Evolutionary conservation across 345 rosid species (phyloP).

Genomic region (Mercurialis annua): DNA sequence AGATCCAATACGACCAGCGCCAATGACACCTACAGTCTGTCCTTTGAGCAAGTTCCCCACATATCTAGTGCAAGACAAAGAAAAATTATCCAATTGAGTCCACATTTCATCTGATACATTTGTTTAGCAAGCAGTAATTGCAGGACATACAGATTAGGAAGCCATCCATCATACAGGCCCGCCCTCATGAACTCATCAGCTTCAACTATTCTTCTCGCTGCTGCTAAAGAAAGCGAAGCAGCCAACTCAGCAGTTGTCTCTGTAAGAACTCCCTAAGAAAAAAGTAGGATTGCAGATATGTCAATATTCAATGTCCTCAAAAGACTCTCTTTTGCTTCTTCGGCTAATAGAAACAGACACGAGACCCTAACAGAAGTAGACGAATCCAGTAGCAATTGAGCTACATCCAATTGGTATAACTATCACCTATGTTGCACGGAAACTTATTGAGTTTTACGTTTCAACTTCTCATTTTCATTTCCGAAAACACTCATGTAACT

Average conservation of each 20-base stretch:
- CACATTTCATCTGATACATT: not conserved
- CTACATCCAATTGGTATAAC: too few relatives aligned
- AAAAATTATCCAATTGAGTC: not conserved
- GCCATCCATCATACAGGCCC: conserved; percentile 98
- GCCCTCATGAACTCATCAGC: conserved; percentile 96
- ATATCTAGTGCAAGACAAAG: conserved; percentile 43
- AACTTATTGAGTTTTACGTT: too few relatives aligned
- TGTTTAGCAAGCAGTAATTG: not conserved
- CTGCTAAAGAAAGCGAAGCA: conserved; percentile 85
- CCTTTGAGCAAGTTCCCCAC: conserved; percentile 98
- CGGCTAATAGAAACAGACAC: too few relatives aligned
- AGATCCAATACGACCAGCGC: conserved; percentile 98
- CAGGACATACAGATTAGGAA: conserved; percentile 67
- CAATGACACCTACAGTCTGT: conserved; percentile 96
- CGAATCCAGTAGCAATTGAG: too few relatives aligned
- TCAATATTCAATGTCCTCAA: not conserved
- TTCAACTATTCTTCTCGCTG: conserved; percentile 95
- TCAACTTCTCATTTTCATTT: too few relatives aligned
- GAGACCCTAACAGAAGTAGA: too few relatives aligned
- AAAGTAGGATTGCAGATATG: conserved; percentile 13
- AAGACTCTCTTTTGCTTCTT: too few relatives aligned
- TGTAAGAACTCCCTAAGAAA: conserved; percentile 81
- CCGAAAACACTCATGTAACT: too few relatives aligned
- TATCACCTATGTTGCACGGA: too few relatives aligned
- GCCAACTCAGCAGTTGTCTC: conserved; percentile 97